Evolutionary conservation across 75 land plant genomes (phyloP), one percentile per base, ranked within the genome.

Genomic region (Picea glauca): DNA sequence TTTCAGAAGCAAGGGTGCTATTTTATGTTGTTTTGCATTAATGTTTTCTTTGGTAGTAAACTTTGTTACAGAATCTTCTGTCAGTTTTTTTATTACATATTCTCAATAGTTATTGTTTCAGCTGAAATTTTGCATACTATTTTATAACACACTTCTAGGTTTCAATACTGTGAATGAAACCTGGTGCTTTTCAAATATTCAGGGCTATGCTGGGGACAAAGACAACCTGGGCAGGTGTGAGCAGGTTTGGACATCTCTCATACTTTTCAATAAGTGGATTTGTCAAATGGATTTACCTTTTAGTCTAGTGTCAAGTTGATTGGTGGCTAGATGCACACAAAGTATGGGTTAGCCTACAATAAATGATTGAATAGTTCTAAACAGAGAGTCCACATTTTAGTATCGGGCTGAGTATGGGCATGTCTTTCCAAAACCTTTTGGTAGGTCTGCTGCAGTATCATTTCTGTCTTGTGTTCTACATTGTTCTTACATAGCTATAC

Each of bases 181-280:
- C 18, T 54, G 62, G 11, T 21, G 40, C 38, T 43, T 78, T 30
- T 64, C 32, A 5, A 64, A 58, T 43, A 40, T 77, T 11, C 90
- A 93, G 96, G 88, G 85, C 63, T 94, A 92, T 77, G 76, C 80
- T 75, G 96, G 96, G 57, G 92, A 92, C 35, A 88, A 85, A 77
- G 94, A 86, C 3, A 88, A 82, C 26, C 77, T 94, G 60, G 96
- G 96, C 35, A 94, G 87, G 84, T 92, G 92, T 87, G 96, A 94
- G 77, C 96, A 92, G 96, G 96, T 93, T 31, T 59, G 63, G 18
- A 75, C 35, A n/a, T 80, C 43, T 75, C 23, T 58, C 35, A 57
- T 57, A 31, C 77, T 75, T 75, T 30, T 30, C 12, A 50, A 70
- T 50, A 50, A 50, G 56, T 50, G 12, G 12, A 50, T 50, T 50